Evolutionary conservation across 305 asterid genomes (phyloP).

Genomic region (Solanum hybrid): DNA sequence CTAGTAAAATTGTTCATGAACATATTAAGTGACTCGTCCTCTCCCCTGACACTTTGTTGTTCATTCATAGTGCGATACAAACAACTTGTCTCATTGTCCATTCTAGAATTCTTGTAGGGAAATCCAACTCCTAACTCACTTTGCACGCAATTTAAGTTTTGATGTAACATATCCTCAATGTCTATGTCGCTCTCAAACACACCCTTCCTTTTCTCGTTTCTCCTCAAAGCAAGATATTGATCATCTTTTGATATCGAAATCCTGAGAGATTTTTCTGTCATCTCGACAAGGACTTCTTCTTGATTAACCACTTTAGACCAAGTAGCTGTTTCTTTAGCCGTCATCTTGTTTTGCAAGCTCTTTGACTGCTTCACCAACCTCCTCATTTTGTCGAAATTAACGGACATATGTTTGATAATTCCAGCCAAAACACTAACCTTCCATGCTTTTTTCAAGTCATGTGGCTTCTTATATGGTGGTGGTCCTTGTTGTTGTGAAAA

Average conservation of each 20-base stretch:
- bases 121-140: slow-evolving; percentile 10
- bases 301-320: slow-evolving; percentile 42
- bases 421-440: slow-evolving; percentile 43
- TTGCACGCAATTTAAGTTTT: slow-evolving; percentile 5
- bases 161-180: neutral
- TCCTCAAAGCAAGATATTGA: neutral
- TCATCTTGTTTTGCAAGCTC: slow-evolving; percentile 51
- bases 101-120: slow-evolving; percentile 22
- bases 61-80: neutral
- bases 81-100: slow-evolving; percentile 7
- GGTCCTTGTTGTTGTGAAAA: slow-evolving; percentile 26
- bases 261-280: slow-evolving; percentile 18
- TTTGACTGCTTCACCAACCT: slow-evolving; percentile 43
- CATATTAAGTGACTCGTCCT: neutral
- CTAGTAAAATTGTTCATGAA: neutral
- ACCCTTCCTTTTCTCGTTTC: slow-evolving; percentile 30
- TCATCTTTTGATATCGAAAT: slow-evolving; percentile 5
- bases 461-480: slow-evolving; percentile 55
- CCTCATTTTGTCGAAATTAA: slow-evolving; percentile 27
- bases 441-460: slow-evolving; percentile 48
- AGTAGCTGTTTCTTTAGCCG: slow-evolving; percentile 39
- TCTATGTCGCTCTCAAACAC: neutral
- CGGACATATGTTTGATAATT: slow-evolving; percentile 43
- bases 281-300: slow-evolving; percentile 32
- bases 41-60: neutral